These are phyloP conservation scores for Pseudogymnoascus sp. DNA, from an alignment of 2,329 filamentous ascomycete genomes.

Conservation along the genomic window DNA sequence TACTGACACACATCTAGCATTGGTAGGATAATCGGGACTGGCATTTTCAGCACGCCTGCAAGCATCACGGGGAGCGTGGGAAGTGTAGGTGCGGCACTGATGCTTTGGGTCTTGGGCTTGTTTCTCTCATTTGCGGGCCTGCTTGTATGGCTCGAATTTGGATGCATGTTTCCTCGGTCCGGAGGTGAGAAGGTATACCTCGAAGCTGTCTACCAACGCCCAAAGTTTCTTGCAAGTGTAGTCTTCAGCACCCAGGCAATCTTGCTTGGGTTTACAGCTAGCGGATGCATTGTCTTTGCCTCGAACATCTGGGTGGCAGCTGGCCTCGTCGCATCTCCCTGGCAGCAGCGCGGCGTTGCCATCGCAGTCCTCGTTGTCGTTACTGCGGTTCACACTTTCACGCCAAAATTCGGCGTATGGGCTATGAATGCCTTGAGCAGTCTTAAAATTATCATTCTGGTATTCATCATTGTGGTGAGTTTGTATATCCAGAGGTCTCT, in stretches of 20 bases:
- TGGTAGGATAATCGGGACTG: conserved; percentile 47
- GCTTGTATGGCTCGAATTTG: conserved; percentile 37
- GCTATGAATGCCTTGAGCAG: conserved; percentile 39
- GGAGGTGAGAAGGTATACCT: conserved; percentile 46
- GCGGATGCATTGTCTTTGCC: conserved; percentile 57
- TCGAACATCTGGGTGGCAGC: conserved; percentile 42
- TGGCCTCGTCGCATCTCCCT: conserved; percentile 36
- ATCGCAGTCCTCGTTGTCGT: conserved; percentile 37
- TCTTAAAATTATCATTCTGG: conserved; percentile 39
- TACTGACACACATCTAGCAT: conserved; percentile 9
- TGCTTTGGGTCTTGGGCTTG: conserved; percentile 44
- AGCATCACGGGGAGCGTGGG: conserved; percentile 44
- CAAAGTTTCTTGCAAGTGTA: conserved; percentile 42
- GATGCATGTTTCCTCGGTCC: conserved; percentile 35
- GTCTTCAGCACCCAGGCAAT: conserved; percentile 42
- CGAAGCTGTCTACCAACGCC: conserved; percentile 40
- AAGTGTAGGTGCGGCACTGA: conserved; percentile 43
- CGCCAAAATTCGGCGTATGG: conserved; percentile 36
- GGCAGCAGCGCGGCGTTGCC: conserved; percentile 40
- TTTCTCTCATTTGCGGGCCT: conserved; percentile 36
- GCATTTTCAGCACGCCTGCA: conserved; percentile 48
- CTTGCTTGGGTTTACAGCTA: conserved; percentile 45
- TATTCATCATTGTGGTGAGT: conserved; percentile 33
- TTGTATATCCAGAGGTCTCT: conserved; percentile 9
- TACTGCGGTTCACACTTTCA: conserved; percentile 38